Percentiles rank a stretch among this genome's conserved stretches.
phyloP scores from a whole-genome alignment of 148 eudicot genomes.

The Vaccinium vitisidaea region DNA sequence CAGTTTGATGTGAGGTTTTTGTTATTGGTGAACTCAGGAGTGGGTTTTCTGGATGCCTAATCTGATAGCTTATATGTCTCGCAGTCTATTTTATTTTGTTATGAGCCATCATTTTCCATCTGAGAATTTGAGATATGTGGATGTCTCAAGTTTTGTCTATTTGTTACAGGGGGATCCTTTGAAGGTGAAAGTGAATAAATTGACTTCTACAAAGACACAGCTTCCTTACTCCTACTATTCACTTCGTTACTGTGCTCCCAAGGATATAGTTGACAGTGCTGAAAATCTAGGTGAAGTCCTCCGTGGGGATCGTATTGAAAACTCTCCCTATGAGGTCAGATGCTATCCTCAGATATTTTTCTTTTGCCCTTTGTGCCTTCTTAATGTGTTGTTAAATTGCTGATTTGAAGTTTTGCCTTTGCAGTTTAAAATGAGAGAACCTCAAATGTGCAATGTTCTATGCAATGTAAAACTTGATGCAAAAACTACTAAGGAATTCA shows the following conservation, averaged over 20 bases:
- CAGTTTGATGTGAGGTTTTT: not conserved
- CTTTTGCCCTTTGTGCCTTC: not conserved
- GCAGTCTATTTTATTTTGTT: not conserved
- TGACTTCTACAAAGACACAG: conserved; percentile 55
- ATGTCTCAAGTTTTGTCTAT: conserved; percentile 8
- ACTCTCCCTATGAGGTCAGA: conserved; percentile 51
- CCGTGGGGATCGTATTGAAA: conserved; percentile 61
- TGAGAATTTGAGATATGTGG: not conserved
- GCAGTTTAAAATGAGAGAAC: conserved; percentile 58
- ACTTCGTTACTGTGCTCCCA: conserved; percentile 41
- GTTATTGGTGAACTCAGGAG: not conserved
- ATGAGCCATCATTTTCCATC: not conserved
- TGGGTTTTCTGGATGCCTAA: not conserved
- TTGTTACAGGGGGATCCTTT: conserved; percentile 44
- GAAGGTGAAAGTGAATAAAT: conserved; percentile 53
- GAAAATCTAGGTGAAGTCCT: conserved; percentile 67
- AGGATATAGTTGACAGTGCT: conserved; percentile 45
- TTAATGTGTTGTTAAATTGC: not conserved
- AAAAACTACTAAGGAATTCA: conserved; percentile 41
- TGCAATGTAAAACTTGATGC: conserved; percentile 33
- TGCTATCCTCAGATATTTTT: not conserved
- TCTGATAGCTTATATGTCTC: not conserved
- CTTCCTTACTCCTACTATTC: conserved; percentile 61
- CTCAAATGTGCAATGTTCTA: conserved; percentile 42
- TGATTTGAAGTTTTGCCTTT: not conserved